Percentiles rank a stretch among this genome's conserved stretches.
Conservation (phyloP, 2,329 filamentous ascomycete genomes). For the Colletotrichum endophyticum region DNA sequence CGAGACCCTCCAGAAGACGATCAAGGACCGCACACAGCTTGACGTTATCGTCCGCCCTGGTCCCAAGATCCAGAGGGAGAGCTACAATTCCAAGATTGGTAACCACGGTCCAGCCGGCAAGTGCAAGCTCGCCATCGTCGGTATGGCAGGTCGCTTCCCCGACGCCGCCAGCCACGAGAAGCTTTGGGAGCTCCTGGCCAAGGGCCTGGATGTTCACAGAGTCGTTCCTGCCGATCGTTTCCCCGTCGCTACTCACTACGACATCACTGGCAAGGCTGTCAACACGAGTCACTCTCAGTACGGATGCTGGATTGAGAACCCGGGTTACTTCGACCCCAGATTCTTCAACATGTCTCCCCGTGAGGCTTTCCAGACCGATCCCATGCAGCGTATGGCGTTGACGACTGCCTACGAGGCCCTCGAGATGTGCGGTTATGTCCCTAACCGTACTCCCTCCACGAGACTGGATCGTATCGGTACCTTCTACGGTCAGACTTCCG, state of each 20-base stretch:
- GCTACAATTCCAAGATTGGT: constrained; percentile 40
- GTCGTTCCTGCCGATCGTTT: constrained; percentile 64
- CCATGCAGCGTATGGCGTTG: constrained; percentile 75
- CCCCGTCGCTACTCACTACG: constrained; percentile 65
- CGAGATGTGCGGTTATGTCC: constrained; percentile 75
- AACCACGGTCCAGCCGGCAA: constrained; percentile 53
- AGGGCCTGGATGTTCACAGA: constrained; percentile 68
- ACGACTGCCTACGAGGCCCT: constrained; percentile 81
- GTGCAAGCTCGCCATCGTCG: constrained; percentile 84
- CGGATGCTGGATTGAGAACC: constrained; percentile 63
- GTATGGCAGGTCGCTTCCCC: constrained; percentile 53
- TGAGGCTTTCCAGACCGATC: constrained; percentile 73
- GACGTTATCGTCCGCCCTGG: constrained; percentile 45
- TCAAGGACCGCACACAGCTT: constrained; percentile 46
- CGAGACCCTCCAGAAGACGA: constrained; percentile 46
- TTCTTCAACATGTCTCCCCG: constrained; percentile 79
- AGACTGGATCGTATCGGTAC: constrained; percentile 65
- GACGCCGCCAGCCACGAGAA: constrained; percentile 43
- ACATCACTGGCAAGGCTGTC: constrained; percentile 64
- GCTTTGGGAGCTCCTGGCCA: constrained; percentile 61
- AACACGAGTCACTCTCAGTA: constrained; percentile 56
- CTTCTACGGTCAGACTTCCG: constrained; percentile 78
- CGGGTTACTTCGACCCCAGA: constrained; percentile 68
- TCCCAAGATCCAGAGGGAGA: constrained; percentile 38
- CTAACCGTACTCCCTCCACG: constrained; percentile 70